Evolutionary conservation across 257 asterid species (phyloP).

Genomic region (Oldenlandia corymbosa): DNA sequence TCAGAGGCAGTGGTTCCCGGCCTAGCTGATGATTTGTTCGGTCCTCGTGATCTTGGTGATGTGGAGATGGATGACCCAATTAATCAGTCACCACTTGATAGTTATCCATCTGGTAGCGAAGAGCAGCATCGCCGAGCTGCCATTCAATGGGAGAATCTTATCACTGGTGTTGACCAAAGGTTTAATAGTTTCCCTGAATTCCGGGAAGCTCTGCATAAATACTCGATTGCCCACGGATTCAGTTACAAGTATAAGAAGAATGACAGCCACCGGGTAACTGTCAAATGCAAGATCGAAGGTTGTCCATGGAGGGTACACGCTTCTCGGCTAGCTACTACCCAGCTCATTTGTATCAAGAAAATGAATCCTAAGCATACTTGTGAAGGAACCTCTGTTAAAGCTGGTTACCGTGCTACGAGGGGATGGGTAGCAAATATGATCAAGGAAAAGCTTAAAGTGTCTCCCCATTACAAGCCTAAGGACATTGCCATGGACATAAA

Average conservation of each 20-base stretch:
- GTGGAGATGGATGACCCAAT: conserved; percentile 54
- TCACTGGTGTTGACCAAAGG: conserved; percentile 98
- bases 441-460: conserved; percentile 79
- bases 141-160: conserved; percentile 85
- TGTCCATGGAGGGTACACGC: conserved; percentile 98
- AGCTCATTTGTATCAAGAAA: conserved; percentile 82
- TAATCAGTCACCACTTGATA: conserved; percentile 39
- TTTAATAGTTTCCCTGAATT: conserved; percentile 87
- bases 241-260: conserved; percentile 92
- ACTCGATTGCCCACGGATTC: conserved; percentile 95
- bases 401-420: conserved; percentile 90
- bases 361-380: conserved; percentile 85
- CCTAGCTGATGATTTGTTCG: conserved; percentile 51
- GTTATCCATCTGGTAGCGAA: conserved; percentile 31
- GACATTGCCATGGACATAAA: conserved; percentile 88
- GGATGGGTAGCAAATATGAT: conserved; percentile 98
- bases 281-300: conserved; percentile 91
- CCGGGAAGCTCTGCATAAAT: conserved; percentile 95
- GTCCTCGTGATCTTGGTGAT: conserved; percentile 50
- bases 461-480: conserved; percentile 90
- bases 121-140: conserved; percentile 86
- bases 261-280: conserved; percentile 95
- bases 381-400: conserved; percentile 81
- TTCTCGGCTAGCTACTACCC: conserved; percentile 87
- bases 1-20: conserved; percentile 62